phyloP scores from a whole-genome alignment of 441 rosid genomes.

The Erysimum pusillum region DNA sequence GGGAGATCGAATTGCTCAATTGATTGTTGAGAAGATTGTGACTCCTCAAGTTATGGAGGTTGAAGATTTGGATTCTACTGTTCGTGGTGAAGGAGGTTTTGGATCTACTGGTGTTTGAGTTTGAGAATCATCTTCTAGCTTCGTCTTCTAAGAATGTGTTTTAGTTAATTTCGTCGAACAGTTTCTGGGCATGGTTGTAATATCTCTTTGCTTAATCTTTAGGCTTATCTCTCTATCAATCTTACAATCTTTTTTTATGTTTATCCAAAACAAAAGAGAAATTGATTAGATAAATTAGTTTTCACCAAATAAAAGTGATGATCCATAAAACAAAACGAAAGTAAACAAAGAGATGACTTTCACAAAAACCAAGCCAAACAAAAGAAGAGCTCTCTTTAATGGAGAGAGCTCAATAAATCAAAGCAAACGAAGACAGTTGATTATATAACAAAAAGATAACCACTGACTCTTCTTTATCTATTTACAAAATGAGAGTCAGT shows the following conservation, averaged over 20 bases:
- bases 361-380: conserved; percentile 14
- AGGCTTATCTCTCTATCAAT: not conserved
- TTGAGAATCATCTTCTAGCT: not conserved
- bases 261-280: no score
- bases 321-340: conserved; percentile 1
- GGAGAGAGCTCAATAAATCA: not conserved
- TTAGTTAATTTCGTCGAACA: conserved; percentile 36
- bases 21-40: conserved; percentile 72
- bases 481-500: conserved; percentile 25
- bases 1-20: conserved; percentile 81
- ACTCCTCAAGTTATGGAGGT: conserved; percentile 73
- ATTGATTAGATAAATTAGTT: not conserved
- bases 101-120: conserved; percentile 78
- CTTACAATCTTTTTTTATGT: not conserved
- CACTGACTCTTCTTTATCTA: conserved; percentile 4
- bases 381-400: not conserved
- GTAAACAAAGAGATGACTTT: not conserved
- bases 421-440: conserved; percentile 34
- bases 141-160: not conserved
- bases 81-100: conserved; percentile 78
- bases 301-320: not conserved
- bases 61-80: conserved; percentile 67
- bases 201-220: not conserved
- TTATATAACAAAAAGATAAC: conserved; percentile 17
- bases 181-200: conserved; percentile 16